These are phyloP conservation scores for Hypoxylon lenormandii DNA, from an alignment of 495 filamentous ascomycete species.

Conservation along the genomic window DNA sequence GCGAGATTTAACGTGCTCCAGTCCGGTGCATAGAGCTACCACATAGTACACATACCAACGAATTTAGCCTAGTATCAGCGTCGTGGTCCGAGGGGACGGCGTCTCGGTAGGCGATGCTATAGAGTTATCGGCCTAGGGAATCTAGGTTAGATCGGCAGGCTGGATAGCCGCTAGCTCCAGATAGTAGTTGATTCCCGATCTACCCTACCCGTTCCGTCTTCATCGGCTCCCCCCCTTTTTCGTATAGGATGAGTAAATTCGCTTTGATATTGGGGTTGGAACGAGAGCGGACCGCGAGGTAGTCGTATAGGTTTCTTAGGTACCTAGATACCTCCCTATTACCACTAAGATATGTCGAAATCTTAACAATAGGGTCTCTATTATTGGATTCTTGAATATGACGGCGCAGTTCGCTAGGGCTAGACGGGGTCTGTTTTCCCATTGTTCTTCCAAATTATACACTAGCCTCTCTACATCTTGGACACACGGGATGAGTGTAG, in stretches of 20 bases:
- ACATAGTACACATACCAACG: conserved; percentile 12
- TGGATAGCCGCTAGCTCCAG: conserved; percentile 34
- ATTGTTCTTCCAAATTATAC: too few species aligned
- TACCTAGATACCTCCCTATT: not conserved
- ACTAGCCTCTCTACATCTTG: too few species aligned
- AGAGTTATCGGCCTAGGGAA: conserved; percentile 13
- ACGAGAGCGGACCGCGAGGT: not conserved
- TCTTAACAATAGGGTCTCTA: too few species aligned
- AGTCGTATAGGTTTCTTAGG: not conserved
- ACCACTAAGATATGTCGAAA: too few species aligned
- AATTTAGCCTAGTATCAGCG: conserved; percentile 45
- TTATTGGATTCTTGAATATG: too few species aligned
- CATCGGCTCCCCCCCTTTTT: conserved; percentile 14
- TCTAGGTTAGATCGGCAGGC: conserved; percentile 28
- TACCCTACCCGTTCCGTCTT: conserved; percentile 15
- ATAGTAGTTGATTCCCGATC: conserved; percentile 32
- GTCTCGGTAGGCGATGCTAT: conserved; percentile 17
- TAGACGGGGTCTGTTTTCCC: too few species aligned
- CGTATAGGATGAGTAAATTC: conserved; percentile 6
- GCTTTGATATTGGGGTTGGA: conserved; percentile 11
- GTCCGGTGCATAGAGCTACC: too few species aligned
- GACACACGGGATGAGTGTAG: not conserved
- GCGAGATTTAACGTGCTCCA: conserved; percentile 19
- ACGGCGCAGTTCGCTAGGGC: too few species aligned
- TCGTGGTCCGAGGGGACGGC: conserved; percentile 22